Evolutionary conservation across 192 early-diverging fungal species (phyloP), one percentile per base, ranked within the genome.

Genomic region (Dissophora globulifera): DNA sequence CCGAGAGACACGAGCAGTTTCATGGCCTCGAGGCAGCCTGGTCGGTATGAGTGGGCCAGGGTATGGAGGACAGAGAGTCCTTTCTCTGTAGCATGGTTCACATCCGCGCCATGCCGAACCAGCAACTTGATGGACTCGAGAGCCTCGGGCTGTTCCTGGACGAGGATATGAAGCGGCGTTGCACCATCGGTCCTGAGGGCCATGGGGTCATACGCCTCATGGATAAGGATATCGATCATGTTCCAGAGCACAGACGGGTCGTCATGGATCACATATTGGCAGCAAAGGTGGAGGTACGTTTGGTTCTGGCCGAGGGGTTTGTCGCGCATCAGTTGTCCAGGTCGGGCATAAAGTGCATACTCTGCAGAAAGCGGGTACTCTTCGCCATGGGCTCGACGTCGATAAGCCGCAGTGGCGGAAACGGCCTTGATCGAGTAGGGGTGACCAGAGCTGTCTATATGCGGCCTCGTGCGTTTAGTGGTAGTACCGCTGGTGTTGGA

Each of bases 1-100:
- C 90, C 90, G 29, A 82, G 75, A 22, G 80, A 79, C 12, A 91
- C 75, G 10, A 89, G 67, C 15, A 70, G 63, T 27, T 86, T 69
- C 23, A 86, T 81, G 65, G 81, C 82, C 50, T 87, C 87, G 22
- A 89, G 52, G 31, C 88, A 81, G n/a, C 90, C 90, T 0, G 87
- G 81, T 26, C 79, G 38, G 19, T 76, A 76, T 55, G 64, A 84
- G 68, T 42, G 86, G 26, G 72, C 72, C 17, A 76, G 47, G 2
- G 72, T 76, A n/a, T 76, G 72, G 0, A 76, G 63, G 0, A 67
- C 72, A 3, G 72, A 56, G 42, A 76, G 72, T 0, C 72, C 72
- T 40, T 67, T 76, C 11, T 76, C 72, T 0, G 72, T 76, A 3
- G 58, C 52, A 50, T 76, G 57, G 40, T 84, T 79, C 40, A 82